These are phyloP conservation scores for Patellifolia procumbens DNA, from an alignment of 179 eudicot genomes.

Conservation along the genomic window DNA sequence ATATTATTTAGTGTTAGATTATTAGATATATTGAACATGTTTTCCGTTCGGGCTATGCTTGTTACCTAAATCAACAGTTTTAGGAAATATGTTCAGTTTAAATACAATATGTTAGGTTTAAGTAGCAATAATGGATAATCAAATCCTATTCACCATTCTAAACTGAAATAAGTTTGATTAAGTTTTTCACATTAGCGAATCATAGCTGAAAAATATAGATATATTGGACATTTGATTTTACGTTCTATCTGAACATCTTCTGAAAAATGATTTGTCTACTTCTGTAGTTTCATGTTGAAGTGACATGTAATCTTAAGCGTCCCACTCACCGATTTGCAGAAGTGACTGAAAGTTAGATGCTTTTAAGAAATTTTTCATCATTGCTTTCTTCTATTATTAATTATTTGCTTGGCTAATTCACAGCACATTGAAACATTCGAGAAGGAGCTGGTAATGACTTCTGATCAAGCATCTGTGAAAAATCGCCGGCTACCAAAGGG, in stretches of 20 bases:
- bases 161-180: too few species aligned
- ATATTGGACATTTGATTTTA: neutral
- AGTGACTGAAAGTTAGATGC: neutral
- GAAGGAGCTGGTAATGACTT: constrained; percentile 88
- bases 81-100: too few species aligned
- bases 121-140: too few species aligned
- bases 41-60: too few species aligned
- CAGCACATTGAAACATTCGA: constrained; percentile 72
- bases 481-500: constrained; percentile 86
- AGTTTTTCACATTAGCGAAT: too few species aligned
- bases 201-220: neutral
- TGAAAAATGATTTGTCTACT: too few species aligned
- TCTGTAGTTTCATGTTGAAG: neutral
- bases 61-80: too few species aligned
- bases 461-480: constrained; percentile 81
- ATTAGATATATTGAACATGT: too few species aligned
- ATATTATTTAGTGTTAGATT: too few species aligned
- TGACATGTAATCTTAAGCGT: neutral
- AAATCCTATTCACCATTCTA: too few species aligned
- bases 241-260: neutral
- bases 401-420: constrained; percentile 3
- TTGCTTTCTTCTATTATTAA: neutral
- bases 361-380: neutral
- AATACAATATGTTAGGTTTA: too few species aligned
- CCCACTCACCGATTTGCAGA: too few species aligned